These are phyloP conservation scores for Aspergillus sp. DNA, from an alignment of 2,329 filamentous ascomycete species.

Conservation along the genomic window DNA sequence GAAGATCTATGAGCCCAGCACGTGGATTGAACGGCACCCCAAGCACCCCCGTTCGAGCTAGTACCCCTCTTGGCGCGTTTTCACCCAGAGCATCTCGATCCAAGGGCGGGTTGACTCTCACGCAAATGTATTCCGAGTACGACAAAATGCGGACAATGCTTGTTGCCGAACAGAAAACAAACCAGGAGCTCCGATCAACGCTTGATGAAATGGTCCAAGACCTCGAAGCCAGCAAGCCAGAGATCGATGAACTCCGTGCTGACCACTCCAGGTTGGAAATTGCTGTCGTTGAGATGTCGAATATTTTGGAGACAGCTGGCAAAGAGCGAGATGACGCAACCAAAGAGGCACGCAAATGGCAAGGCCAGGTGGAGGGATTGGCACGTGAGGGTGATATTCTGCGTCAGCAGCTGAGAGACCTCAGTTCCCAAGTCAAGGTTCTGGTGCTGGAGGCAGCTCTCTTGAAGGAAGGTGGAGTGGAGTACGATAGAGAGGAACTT, in stretches of 20 bases:
- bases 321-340: constrained; percentile 78
- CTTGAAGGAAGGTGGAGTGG: constrained; percentile 73
- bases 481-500: constrained; percentile 75
- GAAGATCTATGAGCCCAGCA: constrained; percentile 58
- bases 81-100: constrained; percentile 59
- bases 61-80: constrained; percentile 55
- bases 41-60: constrained; percentile 55
- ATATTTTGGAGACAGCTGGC: constrained; percentile 79
- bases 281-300: constrained; percentile 82
- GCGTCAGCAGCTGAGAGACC: constrained; percentile 83
- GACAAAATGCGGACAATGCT: constrained; percentile 69
- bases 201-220: constrained; percentile 85
- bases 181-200: constrained; percentile 73
- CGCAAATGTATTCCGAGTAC: constrained; percentile 67
- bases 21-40: constrained; percentile 56
- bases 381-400: constrained; percentile 74
- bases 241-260: constrained; percentile 80
- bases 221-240: constrained; percentile 82
- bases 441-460: constrained; percentile 85
- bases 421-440: constrained; percentile 88
- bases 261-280: constrained; percentile 80
- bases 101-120: constrained; percentile 61
- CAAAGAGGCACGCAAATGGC: constrained; percentile 77
- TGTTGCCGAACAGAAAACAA: constrained; percentile 73
- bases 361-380: constrained; percentile 69